Evolutionary conservation across 2,329 filamentous ascomycete genomes (phyloP), one percentile per base, ranked within the genome.

Genomic region (Cordyceps cateniannulata): DNA sequence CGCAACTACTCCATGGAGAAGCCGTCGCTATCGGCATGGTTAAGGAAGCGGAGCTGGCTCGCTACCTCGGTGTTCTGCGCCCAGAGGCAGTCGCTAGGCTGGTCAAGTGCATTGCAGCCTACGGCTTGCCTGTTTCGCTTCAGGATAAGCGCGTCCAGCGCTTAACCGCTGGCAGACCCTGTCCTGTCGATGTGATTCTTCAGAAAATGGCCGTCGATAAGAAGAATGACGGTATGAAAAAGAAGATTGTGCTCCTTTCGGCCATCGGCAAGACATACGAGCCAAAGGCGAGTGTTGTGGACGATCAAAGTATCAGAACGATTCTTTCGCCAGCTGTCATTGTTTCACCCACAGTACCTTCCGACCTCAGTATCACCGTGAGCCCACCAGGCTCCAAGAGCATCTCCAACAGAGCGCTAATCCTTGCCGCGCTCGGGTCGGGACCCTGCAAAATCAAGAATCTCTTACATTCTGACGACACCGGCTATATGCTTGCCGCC

Each of bases 11-110:
- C 7, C 95, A 99, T 70, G 95, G 95, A 63, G 95, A 99, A 72
- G 92, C 90, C 64, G 93, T 99, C 12, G 91, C 95, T 24, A 96
- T 99, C 67, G 95, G 95, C 27, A 99, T 99, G 95, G 90, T 98
- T 62, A 96, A 96, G 73, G 95, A 99, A 75, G 95, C 93, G 12
- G 95, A 98, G 73, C 79, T 99, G 60, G 91, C 95, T 25, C 88
- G 95, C 61, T 90, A 93, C 73, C 81, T 99, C 1, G 95, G 95
- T 45, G 82, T 96, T 20, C 78, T 99, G 32, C 87, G 88, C 55
- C 91, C 91, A 6, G 90, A 89, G 60, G 95, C 93, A 35, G 93
- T 99, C 14, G 90, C 95, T 10, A 87, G 95, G 61, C 79, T 99
- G 55, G 85, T 88, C 60, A 98, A 98, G 75, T 98, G 93, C 76